Conservation (phyloP, 768 basidiomycete genomes). For the Boletus barrowsii region DNA sequence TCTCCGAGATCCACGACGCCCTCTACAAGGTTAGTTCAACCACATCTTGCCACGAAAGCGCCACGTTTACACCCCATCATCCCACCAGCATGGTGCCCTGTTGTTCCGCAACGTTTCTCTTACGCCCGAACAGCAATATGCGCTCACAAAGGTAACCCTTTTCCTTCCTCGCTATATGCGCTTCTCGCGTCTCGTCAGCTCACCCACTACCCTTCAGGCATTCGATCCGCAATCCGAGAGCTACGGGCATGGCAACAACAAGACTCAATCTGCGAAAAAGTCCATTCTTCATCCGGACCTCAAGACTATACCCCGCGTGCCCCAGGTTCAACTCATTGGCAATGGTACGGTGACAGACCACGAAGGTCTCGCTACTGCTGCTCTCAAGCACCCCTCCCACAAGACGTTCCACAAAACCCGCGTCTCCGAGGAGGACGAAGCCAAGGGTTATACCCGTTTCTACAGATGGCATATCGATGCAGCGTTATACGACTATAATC, state of each 20-base stretch:
- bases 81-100: slow-evolving; percentile 62
- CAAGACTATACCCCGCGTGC: slow-evolving; percentile 85
- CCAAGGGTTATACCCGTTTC: slow-evolving; percentile 77
- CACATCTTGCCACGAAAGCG: background rate
- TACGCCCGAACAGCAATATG: slow-evolving; percentile 81
- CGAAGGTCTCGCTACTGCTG: slow-evolving; percentile 74
- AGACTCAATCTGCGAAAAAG: slow-evolving; percentile 67
- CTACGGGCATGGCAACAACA: slow-evolving; percentile 90
- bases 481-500: slow-evolving; percentile 71
- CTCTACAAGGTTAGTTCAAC: slow-evolving; percentile 64
- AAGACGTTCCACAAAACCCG: slow-evolving; percentile 82
- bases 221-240: slow-evolving; percentile 63
- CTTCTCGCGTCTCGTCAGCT: background rate
- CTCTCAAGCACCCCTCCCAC: slow-evolving; percentile 84
- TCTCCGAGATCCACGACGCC: slow-evolving; percentile 63
- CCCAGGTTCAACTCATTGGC: slow-evolving; percentile 90
- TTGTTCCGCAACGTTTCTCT: slow-evolving; percentile 70
- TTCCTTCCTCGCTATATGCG: background rate
- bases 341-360: slow-evolving; percentile 80
- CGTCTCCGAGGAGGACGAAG: slow-evolving; percentile 72
- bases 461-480: slow-evolving; percentile 95
- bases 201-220: slow-evolving; percentile 44
- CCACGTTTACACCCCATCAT: background rate
- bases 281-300: slow-evolving; percentile 88
- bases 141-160: slow-evolving; percentile 69